Evolutionary conservation across 306 rosid species (phyloP), one percentile per base, ranked within the genome.

Genomic region (Rubus idaeus): DNA sequence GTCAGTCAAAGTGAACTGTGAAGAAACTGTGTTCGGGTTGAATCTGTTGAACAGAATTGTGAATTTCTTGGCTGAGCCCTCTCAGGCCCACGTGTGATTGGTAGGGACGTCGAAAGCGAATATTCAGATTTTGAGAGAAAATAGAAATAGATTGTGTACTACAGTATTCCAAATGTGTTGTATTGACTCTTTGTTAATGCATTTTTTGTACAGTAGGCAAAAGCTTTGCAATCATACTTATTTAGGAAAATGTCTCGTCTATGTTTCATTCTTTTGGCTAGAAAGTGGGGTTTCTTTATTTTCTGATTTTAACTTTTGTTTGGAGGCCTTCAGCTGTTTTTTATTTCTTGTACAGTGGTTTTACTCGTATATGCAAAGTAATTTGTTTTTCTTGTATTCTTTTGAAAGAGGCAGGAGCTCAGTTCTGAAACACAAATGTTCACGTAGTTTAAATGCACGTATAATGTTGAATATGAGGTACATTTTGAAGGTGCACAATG

Each of bases 21-120:
- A 91, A 81, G 98, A 96, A 80, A 96, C 98, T 30, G 99, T 96
- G 26, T 96, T 96, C 64, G 97, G 97, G 70, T 85, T 92, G 81
- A 96, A 96, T 86, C 85, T 96, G 83, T 84, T 96, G 83, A 96
- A 92, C 81, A 84, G 99, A 84, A 76, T 91, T 68, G 90, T 91
- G 75, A 96, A 91, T 86, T 82, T 91, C 88, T 82, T 86, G 60
- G 92, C 69, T 16, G 97, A 89, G 77, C 86, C 93, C 47, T 73
- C 85, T 60, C 82, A 42, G 66, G 44, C 83, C 78, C 83, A 58
- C n/a, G 53, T 67, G 9, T 91, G 82, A 81, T 75, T 58, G 44
- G 52, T 58, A n/a, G 76, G 55, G 20, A 49, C 52, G 71, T 60
- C 4, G 75, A 68, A 46, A 76, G 60, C 10, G n/a, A 77, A 76